Evolutionary conservation across 129 eudicot genomes (phyloP), one percentile per base, ranked within the genome.

Genomic region (Chrysanthemum lavandulifolium): DNA sequence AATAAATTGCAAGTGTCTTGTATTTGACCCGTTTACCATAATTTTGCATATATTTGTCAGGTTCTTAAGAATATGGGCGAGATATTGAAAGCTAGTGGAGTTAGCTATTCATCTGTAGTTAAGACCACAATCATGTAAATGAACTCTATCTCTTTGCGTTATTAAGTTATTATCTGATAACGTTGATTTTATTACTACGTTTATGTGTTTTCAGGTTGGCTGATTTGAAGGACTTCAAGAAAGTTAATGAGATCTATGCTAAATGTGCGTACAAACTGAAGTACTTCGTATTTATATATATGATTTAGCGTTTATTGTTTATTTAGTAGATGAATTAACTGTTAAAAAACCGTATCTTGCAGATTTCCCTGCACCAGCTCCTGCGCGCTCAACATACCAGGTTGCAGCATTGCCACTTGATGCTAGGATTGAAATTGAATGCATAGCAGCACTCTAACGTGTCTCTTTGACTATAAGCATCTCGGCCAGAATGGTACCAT

Each of bases 31-130:
- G 2, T 40, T 40, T 66, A 65, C 61, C 12, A 33, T 62, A 48
- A 67, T 21, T 67, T 74, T 76, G 13, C 40, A 6, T 78, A 10
- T 23, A 13, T 55, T 65, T 18, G 13, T 50, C 85, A 94, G 97
- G 88, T 88, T 51, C 85, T 94, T 45, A 94, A 94, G 88, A 94
- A 94, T 74, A 94, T 90, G 96, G 97, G 98, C 10, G 98, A 94
- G 85, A 94, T 94, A 76, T 87, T 94, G 18, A 94, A 90, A 80
- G 97, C 89, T 58, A 81, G 97, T 80, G 98, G 98, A 59, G 93
- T 81, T 67, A 77, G 78, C 89, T 94, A 94, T 80, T 85, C 97
- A 63, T 94, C 98, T 0, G 98, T 94, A 4, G 98, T 88, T 68
- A 94, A 94, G 84, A 94, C 97, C 67, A 94, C 98, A 51, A 94